Evolutionary conservation across 1,284 basidiomycete genomes (phyloP).

Genomic region (Leccinum proliferum): DNA sequence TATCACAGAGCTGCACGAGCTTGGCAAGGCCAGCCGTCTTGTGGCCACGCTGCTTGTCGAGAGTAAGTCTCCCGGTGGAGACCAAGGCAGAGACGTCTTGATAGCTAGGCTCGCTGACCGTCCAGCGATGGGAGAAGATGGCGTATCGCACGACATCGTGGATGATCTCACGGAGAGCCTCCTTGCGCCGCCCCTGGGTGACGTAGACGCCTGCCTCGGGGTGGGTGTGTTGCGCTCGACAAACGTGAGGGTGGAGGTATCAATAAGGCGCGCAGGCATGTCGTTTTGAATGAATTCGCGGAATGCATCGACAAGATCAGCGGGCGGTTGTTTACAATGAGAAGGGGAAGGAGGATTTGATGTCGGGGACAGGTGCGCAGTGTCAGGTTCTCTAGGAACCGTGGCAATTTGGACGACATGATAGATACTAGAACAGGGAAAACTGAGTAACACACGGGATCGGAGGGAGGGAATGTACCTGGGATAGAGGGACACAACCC

Average conservation of each 20-base stretch:
- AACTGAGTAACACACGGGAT: background rate
- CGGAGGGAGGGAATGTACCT: background rate
- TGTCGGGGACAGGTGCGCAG: slow-evolving; percentile 18
- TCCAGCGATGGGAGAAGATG: slow-evolving; percentile 27
- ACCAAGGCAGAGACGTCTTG: slow-evolving; percentile 9
- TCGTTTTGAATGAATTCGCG: slow-evolving; percentile 16
- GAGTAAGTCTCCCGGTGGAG: background rate
- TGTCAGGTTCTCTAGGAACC: slow-evolving; percentile 39
- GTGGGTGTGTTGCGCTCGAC: slow-evolving; percentile 14
- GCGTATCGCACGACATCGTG: slow-evolving; percentile 20
- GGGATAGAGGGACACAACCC: background rate
- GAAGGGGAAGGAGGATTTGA: background rate
- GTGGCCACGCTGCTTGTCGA: slow-evolving; percentile 1
- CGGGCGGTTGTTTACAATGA: background rate
- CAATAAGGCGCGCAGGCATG: slow-evolving; percentile 24
- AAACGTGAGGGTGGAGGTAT: slow-evolving; percentile 18
- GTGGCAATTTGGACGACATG: background rate
- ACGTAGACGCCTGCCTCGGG: slow-evolving; percentile 12
- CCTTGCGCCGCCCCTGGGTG: background rate
- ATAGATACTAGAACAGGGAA: background rate
- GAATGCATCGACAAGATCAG: background rate
- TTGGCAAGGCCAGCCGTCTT: slow-evolving; percentile 6
- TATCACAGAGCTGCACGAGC: slow-evolving; percentile 19
- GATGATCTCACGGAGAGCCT: slow-evolving; percentile 17
- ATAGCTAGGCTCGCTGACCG: slow-evolving; percentile 20